phyloP scores from a whole-genome alignment of 116 monocot species.

The Zostera marina region DNA sequence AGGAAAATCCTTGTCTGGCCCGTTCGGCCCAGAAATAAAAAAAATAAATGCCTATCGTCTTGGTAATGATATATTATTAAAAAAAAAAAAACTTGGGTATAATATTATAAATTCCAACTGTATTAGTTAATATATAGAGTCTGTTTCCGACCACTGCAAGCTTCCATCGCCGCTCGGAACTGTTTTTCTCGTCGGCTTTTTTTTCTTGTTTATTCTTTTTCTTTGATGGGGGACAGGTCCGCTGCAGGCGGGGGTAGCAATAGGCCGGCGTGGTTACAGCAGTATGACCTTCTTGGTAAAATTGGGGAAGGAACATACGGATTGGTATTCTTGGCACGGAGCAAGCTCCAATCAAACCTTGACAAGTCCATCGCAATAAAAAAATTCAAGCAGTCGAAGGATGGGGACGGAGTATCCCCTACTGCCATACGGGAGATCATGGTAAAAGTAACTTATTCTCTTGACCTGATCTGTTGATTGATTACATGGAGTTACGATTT shows the following conservation, averaged over 20 bases:
- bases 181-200: no score
- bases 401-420: conserved; percentile 96
- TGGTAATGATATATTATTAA: no score
- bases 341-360: conserved; percentile 25
- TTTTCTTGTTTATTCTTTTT: no score
- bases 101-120: no score
- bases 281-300: conserved; percentile 90
- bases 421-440: conserved; percentile 98
- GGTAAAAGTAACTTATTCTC: conserved; percentile 19
- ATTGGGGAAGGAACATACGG: conserved; percentile 99
- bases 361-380: conserved; percentile 90
- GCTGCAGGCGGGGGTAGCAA: conserved; percentile 4
- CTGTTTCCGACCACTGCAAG: no score
- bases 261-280: conserved; percentile 82
- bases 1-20: no score
- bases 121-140: no score
- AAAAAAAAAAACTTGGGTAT: no score
- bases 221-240: conserved; percentile 14
- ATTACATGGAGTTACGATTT: no score
- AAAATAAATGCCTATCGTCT: no score
- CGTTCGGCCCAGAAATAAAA: no score
- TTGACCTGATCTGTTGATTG: not conserved
- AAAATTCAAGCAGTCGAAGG: conserved; percentile 99
- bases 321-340: conserved; percentile 74
- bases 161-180: no score